Evolutionary conservation across 768 basidiomycete genomes (phyloP), one percentile per base, ranked within the genome.

Genomic region (Agrocybe chaxingu): DNA sequence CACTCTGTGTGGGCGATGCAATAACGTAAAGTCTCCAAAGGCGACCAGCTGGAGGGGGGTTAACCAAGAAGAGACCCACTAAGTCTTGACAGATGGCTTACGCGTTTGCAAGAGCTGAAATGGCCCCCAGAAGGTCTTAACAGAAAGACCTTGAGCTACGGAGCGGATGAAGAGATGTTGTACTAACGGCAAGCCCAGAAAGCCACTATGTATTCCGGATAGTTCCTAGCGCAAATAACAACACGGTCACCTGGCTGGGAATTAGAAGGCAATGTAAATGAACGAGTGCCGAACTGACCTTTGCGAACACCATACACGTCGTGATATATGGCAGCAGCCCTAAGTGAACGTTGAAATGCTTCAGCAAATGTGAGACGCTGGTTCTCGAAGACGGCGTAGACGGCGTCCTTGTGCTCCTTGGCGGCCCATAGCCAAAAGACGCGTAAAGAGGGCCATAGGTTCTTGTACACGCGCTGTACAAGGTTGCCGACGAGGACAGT

Each of bases 191-290:
- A 78, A 5, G 82, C 85, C 80, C 79, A 86, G 60, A 82, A 86
- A 7, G 73, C 70, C 40, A 81, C 71, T 8, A 84, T 59, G 55
- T 75, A 84, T 51, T 85, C 83, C 4, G 80, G 78, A 57, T 72
- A 75, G 60, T 87, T 87, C 45, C 84, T 76, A 47, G 82, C 78
- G 58, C 80, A 79, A 40, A 88, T 81, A 3, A 73, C 82, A 31
- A 87, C 72, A 61, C 79, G 68, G 59, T 83, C 80, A 10, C 80
- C 78, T 78, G 47, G 7, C 31, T 19, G 36, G 35, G 18, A 29
- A 51, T 50, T 13, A 19, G 33, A 30, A 51, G 39, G 29, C 50
- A 3, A 32, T 42, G 34, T 24, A 29, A 47, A 29, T 9, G 40
- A n/a, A 42, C 18, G 18, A 33, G n/a, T 19, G 19, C 29, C 9